Conservation (phyloP, 169 alveolate genomes). For the Cyclospora cayetanensis region DNA sequence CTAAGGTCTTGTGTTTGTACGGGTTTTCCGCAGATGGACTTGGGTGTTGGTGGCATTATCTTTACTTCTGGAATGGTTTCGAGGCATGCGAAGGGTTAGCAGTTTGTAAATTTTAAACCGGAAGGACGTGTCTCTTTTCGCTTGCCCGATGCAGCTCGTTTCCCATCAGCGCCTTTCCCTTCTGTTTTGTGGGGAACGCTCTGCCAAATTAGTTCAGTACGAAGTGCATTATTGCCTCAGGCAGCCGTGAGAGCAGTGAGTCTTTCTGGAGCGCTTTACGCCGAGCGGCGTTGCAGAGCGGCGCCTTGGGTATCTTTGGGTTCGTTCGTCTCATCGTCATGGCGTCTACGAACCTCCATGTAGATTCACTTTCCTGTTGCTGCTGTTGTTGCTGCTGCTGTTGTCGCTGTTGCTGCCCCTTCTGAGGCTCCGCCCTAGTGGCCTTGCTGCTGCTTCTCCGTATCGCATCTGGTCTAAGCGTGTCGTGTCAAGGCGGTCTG, state of each 20-base stretch:
- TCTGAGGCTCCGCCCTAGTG: too few relatives aligned
- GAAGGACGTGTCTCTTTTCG: too few relatives aligned
- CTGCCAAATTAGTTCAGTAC: too few relatives aligned
- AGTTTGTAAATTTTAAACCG: too few relatives aligned
- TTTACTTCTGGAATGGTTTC: conserved; percentile 62
- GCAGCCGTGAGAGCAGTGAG: background rate
- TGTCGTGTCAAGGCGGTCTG: too few relatives aligned
- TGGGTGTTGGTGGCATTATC: conserved; percentile 57
- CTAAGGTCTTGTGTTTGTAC: too few relatives aligned
- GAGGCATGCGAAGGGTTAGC: conserved; percentile 21
- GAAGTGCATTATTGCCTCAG: too few relatives aligned
- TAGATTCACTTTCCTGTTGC: background rate
- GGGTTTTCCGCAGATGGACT: conserved; percentile 28
- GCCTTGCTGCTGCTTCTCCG: too few relatives aligned
- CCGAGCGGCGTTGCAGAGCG: conserved; percentile 55
- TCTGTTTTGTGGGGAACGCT: too few relatives aligned
- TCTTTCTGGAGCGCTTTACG: background rate
- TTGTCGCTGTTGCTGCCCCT: background rate
- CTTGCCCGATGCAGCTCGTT: too few relatives aligned
- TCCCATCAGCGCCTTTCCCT: too few relatives aligned
- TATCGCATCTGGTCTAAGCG: too few relatives aligned
- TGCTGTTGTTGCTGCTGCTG: background rate
- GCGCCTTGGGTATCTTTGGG: conserved; percentile 56
- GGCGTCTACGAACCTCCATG: conserved; percentile 46
- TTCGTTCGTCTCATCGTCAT: conserved; percentile 22